phyloP scores from a whole-genome alignment of 2,329 filamentous ascomycete species.

The Eutypella sp. region DNA sequence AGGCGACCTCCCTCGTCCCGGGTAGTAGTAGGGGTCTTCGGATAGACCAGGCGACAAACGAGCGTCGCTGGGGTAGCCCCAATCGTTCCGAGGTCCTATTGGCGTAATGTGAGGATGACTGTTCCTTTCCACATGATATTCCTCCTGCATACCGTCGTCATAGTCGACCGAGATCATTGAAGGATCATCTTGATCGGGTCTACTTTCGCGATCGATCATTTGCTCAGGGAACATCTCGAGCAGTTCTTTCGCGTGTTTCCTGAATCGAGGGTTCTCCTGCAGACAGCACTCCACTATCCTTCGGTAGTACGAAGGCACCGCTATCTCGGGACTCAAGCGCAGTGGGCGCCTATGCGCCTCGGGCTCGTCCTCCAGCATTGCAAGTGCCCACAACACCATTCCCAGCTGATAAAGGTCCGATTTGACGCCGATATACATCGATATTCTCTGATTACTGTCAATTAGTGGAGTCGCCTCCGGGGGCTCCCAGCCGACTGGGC shows the following conservation, averaged over 20 bases:
- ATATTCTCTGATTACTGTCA: constrained; percentile 81
- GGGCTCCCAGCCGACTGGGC: constrained; percentile 95
- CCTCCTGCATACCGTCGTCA: constrained; percentile 33
- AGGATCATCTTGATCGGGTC: constrained; percentile 17
- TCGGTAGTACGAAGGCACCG: constrained; percentile 76
- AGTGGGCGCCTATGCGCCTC: constrained; percentile 73
- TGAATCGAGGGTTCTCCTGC: constrained; percentile 64
- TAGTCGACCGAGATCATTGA: constrained; percentile 37
- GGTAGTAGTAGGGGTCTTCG: constrained; percentile 41
- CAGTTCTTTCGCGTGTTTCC: constrained; percentile 69
- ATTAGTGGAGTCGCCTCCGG: constrained; percentile 85
- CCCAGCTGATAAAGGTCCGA: constrained; percentile 93
- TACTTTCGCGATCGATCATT: constrained; percentile 19
- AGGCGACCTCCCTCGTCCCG: constrained; percentile 48
- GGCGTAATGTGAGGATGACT: constrained; percentile 34
- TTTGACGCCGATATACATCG: constrained; percentile 97
- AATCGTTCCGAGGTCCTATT: constrained; percentile 38
- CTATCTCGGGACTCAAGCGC: constrained; percentile 48
- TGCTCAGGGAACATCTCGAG: constrained; percentile 60
- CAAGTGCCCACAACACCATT: constrained; percentile 94
- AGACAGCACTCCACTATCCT: constrained; percentile 73
- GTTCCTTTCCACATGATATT: constrained; percentile 32
- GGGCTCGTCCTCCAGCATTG: constrained; percentile 83
- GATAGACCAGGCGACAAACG: constrained; percentile 29
- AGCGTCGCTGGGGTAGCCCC: constrained; percentile 37